A percentile compares a stretch with the other conserved stretches of the same genome.
phyloP scores from a whole-genome alignment of 2,329 filamentous ascomycete species.

The Ophiostoma ulmi region DNA sequence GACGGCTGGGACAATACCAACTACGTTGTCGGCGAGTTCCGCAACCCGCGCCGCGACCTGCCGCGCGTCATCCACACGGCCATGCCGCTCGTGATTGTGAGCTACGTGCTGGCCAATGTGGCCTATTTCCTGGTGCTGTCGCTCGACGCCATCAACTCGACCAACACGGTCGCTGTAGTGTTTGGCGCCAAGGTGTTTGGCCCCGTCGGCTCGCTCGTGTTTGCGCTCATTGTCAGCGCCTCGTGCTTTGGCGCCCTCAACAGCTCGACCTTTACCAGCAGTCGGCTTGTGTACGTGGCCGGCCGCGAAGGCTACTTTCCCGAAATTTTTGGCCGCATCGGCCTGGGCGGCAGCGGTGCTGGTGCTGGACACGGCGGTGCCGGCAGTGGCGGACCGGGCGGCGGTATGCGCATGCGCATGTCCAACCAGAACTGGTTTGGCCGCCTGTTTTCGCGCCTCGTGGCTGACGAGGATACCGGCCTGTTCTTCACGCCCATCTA shows the following conservation, averaged over 20 bases:
- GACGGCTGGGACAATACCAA: conserved; percentile 99
- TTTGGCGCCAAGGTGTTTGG: conserved; percentile 92
- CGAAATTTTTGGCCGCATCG: conserved; percentile 73
- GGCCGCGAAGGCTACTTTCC: conserved; percentile 95
- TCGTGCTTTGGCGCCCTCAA: conserved; percentile 95
- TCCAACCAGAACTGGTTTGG: conserved; percentile 54
- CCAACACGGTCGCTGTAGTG: conserved; percentile 92
- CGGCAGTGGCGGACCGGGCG: conserved; percentile 15
- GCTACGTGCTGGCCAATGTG: conserved; percentile 85
- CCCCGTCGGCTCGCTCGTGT: conserved; percentile 69
- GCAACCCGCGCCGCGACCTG: conserved; percentile 81
- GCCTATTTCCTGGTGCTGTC: conserved; percentile 94
- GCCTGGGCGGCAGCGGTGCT: conserved; percentile 49
- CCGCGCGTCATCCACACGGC: conserved; percentile 94
- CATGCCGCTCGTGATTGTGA: conserved; percentile 87
- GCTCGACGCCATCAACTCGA: conserved; percentile 69
- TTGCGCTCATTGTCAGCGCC: conserved; percentile 83
- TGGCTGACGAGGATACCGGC: conserved; percentile 72
- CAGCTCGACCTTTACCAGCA: conserved; percentile 87
- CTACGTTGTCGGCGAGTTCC: conserved; percentile 95
- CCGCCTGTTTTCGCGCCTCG: conserved; percentile 54
- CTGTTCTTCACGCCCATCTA: conserved; percentile 93
- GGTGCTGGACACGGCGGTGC: neutral
- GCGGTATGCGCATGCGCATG: conserved; percentile 15
- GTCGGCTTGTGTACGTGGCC: conserved; percentile 85